phyloP scores from a whole-genome alignment of 345 rosid species.

The Syzygium jambos region DNA sequence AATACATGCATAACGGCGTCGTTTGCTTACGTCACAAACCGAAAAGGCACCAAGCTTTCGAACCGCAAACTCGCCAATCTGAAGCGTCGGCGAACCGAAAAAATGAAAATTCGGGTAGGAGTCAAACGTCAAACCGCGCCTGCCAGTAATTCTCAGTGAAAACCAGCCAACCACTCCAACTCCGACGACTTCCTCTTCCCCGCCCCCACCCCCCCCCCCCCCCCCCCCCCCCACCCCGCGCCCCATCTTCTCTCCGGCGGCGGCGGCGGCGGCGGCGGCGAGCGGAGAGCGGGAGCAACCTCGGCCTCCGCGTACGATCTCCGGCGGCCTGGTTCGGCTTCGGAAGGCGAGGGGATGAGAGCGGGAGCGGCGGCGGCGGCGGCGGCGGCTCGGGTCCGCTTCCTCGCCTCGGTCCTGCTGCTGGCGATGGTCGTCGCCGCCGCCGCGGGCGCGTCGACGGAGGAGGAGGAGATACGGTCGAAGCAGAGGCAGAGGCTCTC shows the following conservation, averaged over 20 bases:
- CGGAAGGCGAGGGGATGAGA: background rate
- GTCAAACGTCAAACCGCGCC: background rate
- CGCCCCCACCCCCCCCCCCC: conserved; percentile 3
- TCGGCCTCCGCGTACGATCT: background rate
- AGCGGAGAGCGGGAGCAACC: background rate
- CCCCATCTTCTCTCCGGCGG: too few species aligned
- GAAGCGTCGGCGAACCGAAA: background rate
- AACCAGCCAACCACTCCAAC: conserved; percentile 1
- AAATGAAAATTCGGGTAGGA: background rate
- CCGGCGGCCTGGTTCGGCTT: background rate
- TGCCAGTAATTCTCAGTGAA: background rate
- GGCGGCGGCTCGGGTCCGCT: background rate
- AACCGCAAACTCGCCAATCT: background rate
- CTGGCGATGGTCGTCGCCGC: background rate
- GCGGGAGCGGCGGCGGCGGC: too few species aligned
- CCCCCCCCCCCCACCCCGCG: background rate
- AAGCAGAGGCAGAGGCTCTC: conserved; percentile 35
- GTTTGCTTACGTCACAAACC: background rate
- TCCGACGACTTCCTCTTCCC: conserved; percentile 3
- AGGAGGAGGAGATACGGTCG: conserved; percentile 3
- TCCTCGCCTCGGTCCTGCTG: background rate
- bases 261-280: background rate
- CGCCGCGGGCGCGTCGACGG: background rate
- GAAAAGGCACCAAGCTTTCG: background rate
- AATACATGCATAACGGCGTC: background rate